These are phyloP conservation scores for Hawksworthiomyces lignivorus DNA, from an alignment of 2,329 filamentous ascomycete genomes.

Conservation along the genomic window DNA sequence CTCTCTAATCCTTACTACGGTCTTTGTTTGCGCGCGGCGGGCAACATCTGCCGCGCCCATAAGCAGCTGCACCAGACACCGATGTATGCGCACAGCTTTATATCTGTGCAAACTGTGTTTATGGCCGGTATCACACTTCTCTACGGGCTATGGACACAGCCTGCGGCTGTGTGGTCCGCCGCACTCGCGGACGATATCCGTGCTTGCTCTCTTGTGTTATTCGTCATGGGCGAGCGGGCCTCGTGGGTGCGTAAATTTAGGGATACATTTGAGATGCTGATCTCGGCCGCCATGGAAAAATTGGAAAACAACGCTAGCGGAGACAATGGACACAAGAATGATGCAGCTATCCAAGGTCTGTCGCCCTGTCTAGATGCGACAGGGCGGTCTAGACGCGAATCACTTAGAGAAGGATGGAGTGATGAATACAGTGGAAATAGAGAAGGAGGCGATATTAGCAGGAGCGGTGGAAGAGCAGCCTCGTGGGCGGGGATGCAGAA, in stretches of 20 bases:
- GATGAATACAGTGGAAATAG: too few relatives aligned
- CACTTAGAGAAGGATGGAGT: too few relatives aligned
- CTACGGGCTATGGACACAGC: constrained; percentile 33
- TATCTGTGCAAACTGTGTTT: constrained; percentile 35
- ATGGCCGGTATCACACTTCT: constrained; percentile 33
- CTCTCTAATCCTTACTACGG: too few relatives aligned
- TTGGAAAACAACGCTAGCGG: background rate
- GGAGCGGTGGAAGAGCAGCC: too few relatives aligned
- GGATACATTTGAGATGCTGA: constrained; percentile 38
- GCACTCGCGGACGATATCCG: constrained; percentile 40
- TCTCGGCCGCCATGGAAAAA: constrained; percentile 36
- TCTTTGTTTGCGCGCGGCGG: too few relatives aligned
- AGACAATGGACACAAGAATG: too few relatives aligned
- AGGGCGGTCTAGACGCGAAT: background rate
- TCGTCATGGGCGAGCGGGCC: constrained; percentile 41
- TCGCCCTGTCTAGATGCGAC: background rate
- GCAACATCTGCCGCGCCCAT: too few relatives aligned
- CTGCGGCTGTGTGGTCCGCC: constrained; percentile 38
- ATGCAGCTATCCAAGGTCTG: background rate
- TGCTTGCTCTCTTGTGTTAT: constrained; percentile 39
- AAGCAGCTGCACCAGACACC: constrained; percentile 32
- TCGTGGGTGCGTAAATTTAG: constrained; percentile 39
- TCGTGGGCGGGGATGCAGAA: too few relatives aligned
- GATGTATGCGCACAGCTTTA: constrained; percentile 34
- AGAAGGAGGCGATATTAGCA: too few relatives aligned